Base-by-base conservation (phyloP, 2,329 filamentous ascomycete species). In the Trichophyton equinum region DNA sequence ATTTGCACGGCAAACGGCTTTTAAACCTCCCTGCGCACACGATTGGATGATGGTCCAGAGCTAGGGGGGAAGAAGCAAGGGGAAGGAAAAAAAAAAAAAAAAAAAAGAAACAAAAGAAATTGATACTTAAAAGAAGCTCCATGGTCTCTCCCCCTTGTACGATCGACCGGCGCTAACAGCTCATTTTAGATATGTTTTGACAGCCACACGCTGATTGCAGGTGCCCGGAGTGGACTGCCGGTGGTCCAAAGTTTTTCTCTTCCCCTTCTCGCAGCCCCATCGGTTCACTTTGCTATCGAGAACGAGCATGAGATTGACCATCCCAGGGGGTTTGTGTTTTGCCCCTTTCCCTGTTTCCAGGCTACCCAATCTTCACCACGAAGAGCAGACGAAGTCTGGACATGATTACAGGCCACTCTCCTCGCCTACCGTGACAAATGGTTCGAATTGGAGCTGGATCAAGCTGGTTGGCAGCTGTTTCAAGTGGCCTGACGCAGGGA, bases 111-210 rank as follows among this genome's bases (percentile, higher is more conserved):
- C 4, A 27, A 27, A 27, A 27, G 5, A 6, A 30, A 30, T 30
- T 30, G 27, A 30, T 30, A 18, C 18, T 18, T 18, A 30, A 44
- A 44, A 44, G 40, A 44, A 44, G 40, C 40, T 44, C 40, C 40
- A 44, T 18, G 40, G 27, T 22, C 11, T 53, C 27, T 18, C 27
- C 49, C 49, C 51, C 51, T 55, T 27, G 27, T 9, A 55, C 51
- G 51, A 55, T 55, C 51, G 51, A 36, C 51, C 7, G n/a, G 56
- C 38, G 40, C 49, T 51, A 47, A 62, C 27, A 42, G 42, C 27
- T 49, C n/a, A 53, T 44, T 57, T 18, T 49, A 63, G 62, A 42
- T 63, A 63, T 22, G 62, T 63, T 20, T 47, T 63, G 33, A 63
- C 62, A 47, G 62, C 62, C 51, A 63, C 62, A 27, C 53, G 59